Evolutionary conservation across 2,329 filamentous ascomycete genomes (phyloP).

Genomic region (Fulvia fulva): DNA sequence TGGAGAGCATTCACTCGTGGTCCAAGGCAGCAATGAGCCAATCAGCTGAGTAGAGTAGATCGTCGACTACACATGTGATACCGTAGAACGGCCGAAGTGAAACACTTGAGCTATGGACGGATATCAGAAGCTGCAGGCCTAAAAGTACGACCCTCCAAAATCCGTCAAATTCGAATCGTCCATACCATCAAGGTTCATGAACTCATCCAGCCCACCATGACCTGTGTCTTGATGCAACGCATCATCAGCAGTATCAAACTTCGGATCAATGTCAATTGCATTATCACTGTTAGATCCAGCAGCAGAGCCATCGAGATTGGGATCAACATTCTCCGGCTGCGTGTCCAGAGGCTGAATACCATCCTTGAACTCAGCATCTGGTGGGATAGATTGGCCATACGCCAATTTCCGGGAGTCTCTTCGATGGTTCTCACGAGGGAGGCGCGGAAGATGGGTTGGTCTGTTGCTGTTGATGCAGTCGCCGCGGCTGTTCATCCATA

Average conservation of each 20-base stretch:
- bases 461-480: slow-evolving; percentile 34
- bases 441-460: slow-evolving; percentile 26
- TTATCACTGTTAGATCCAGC: not conserved
- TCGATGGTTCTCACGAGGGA: slow-evolving; percentile 27
- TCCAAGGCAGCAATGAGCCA: not conserved
- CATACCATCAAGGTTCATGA: slow-evolving; percentile 40
- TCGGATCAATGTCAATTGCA: slow-evolving; percentile 29
- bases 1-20: not conserved
- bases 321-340: slow-evolving; percentile 15
- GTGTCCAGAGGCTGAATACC: slow-evolving; percentile 40
- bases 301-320: slow-evolving; percentile 6
- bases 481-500: slow-evolving; percentile 35
- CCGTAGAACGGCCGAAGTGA: not conserved
- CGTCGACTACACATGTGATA: too few species aligned
- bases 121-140: not conserved
- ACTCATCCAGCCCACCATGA: slow-evolving; percentile 35
- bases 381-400: slow-evolving; percentile 40
- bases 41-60: too few species aligned
- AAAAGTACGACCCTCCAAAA: slow-evolving; percentile 27
- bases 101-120: not conserved
- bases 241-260: slow-evolving; percentile 30
- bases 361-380: slow-evolving; percentile 36
- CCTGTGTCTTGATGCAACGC: not conserved
- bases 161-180: slow-evolving; percentile 23
- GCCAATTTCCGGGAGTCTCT: slow-evolving; percentile 38